A percentile compares a stretch with the other conserved stretches of the same genome.
Evolutionary conservation across 805 yeast genomes (phyloP).

Genomic region (Pichia cabralensis): DNA sequence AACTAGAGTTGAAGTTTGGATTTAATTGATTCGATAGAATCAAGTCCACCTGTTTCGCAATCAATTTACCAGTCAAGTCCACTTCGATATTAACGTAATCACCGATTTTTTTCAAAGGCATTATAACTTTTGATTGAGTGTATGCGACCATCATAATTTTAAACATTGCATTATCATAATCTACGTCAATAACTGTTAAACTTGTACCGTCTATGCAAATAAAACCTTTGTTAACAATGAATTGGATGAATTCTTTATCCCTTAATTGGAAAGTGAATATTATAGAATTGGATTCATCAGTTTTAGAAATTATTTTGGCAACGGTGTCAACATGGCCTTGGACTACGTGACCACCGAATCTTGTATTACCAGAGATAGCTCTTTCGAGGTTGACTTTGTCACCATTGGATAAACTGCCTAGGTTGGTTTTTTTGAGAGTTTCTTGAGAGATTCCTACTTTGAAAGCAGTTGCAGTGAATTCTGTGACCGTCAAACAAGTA

Average conservation of each 20-base stretch:
- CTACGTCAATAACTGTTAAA: conserved; percentile 75
- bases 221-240: conserved; percentile 92
- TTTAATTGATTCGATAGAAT: conserved; percentile 47
- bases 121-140: conserved; percentile 72
- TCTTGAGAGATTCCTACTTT: conserved; percentile 93
- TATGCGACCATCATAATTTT: conserved; percentile 87
- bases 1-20: conserved; percentile 31
- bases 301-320: conserved; percentile 48
- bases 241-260: conserved; percentile 51
- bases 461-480: conserved; percentile 49
- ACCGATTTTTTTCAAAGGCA: conserved; percentile 57
- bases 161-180: conserved; percentile 47
- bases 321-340: conserved; percentile 96
- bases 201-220: conserved; percentile 90
- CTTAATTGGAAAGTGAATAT: conserved; percentile 64
- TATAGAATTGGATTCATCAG: conserved; percentile 66
- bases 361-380: conserved; percentile 69
- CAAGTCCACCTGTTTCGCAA: conserved; percentile 72
- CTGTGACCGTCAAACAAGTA: conserved; percentile 85
- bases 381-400: conserved; percentile 78
- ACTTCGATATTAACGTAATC: conserved; percentile 83
- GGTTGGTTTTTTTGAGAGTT: conserved; percentile 70
- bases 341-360: conserved; percentile 96
- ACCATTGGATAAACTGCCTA: conserved; percentile 52
- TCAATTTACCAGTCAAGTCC: conserved; percentile 84